Base-by-base conservation (phyloP, 257 asterid genomes). In the Jacaranda mimosifolia region DNA sequence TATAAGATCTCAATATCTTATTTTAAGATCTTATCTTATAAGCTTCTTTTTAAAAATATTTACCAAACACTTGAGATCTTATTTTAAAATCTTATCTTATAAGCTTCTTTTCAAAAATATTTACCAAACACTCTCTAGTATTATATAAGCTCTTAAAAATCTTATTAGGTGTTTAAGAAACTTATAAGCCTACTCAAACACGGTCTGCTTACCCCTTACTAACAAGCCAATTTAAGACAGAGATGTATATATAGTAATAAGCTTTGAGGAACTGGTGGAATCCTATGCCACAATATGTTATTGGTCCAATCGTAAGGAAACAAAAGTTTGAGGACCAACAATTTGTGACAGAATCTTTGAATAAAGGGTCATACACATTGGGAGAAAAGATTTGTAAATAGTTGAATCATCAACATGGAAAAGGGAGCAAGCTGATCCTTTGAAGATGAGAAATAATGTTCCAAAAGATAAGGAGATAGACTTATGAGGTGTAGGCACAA, bases 401-500 rank as follows among this genome's bases (percentile, higher is more conserved):
- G 81, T 81, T 80, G 68, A 43, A 70, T 79, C 80, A 63, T 68
- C 78, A 52, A 77, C 59, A 74, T 63, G 45, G 59, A 51, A 77
- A 77, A 73, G 71, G 77, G 45, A 70, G 78, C 18, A 32, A 52
- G 40, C 52, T 62, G 82, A 80, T 79, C 77, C 68, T 58, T 80
- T 83, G 56, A 64, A 82, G 90, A 86, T 84, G 84, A 87, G 79
- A 74, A 86, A 83, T 26, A 86, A 84, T 84, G 92, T 86, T 82
- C 92, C 87, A 88, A 84, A 84, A 82, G 90, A 86, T 88, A 86
- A 88, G 92, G 86, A 81, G 89, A 87, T 85, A 85, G 77, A 66
- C 79, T 65, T 67, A 42, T 81, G 78, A 69, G 63, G 81, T 74
- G 64, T 76, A 70, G 52, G 59, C 80, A 64, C 82, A 73, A 72